Conservation (phyloP, 2,329 filamentous ascomycete species). For the Sclerotinia glacialis region DNA sequence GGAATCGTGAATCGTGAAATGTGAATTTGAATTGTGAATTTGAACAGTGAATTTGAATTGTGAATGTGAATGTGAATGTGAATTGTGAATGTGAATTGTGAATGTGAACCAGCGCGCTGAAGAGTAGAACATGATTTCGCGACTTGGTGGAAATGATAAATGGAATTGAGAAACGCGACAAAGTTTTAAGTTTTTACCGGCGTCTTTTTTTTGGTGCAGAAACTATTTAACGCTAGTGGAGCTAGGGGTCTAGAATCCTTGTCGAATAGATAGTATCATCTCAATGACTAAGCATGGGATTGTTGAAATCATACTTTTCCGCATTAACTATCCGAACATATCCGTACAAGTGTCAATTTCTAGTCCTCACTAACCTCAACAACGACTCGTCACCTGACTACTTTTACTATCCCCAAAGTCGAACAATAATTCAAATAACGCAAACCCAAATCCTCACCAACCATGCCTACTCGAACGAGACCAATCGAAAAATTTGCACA, state of each 20-base stretch:
- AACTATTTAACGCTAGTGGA: neutral
- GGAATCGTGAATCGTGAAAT: constrained; percentile 1
- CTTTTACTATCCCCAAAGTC: neutral
- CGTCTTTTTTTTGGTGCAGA: neutral
- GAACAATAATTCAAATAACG: neutral
- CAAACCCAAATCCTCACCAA: constrained; percentile 7
- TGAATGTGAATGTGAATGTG: too few relatives aligned
- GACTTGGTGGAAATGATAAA: neutral
- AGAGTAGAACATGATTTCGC: constrained; percentile 16
- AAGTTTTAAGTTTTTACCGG: constrained; percentile 4
- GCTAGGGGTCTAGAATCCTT: neutral
- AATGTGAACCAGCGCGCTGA: constrained; percentile 10
- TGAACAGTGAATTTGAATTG: neutral
- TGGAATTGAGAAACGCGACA: constrained; percentile 13
- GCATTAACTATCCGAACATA: neutral
- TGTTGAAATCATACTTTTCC: neutral
- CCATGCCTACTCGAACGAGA: constrained; percentile 46
- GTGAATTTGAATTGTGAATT: neutral
- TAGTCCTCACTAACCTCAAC: neutral
- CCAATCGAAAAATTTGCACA: constrained; percentile 68
- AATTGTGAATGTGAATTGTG: neutral
- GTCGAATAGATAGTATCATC: neutral
- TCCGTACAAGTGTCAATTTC: neutral
- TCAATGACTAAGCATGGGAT: neutral
- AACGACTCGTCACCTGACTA: neutral